Base-by-base conservation (phyloP, 2,329 filamentous ascomycete genomes). In the Xylaria sp. region DNA sequence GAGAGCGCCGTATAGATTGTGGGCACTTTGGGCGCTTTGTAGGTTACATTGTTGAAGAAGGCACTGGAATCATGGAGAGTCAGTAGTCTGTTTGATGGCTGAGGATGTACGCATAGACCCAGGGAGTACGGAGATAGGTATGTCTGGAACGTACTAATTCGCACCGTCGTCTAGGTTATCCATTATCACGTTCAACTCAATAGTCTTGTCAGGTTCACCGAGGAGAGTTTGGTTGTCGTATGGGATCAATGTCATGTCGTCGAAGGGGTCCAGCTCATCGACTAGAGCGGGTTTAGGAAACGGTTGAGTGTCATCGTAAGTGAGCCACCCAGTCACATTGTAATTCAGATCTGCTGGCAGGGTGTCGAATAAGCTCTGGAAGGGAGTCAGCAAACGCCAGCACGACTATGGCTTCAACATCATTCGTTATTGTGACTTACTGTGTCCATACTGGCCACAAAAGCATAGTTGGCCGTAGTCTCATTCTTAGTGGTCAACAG, bases 31-130 rank as follows among this genome's bases (percentile, higher is more conserved):
- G 92, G 93, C 0, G 81, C 65, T 3, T 87, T 86, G 78, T 94
- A 97, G 37, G 92, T 93, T 71, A 93, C 88, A 79, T 92, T 90
- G 83, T 95, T 94, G 82, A 92, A 88, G 80, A 90, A 90, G 69
- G 89, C 90, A 25, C 69, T 74, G 18, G 2, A 25, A 5, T 25
- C 5, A 3, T 28, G 1, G n/a, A 23, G 31, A 10, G 48, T 67
- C 44, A 63, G 60, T 56, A 51, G 48, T 2, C 37, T 37, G 7
- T n/a, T 39, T 25, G n/a, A 18, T 8, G 1, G 3, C 3, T 31
- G 18, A n/a, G 7, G 10, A 9, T n/a, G 55, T 20, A 46, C 31
- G 31, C 9, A 31, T n/a, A 46, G 23, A 3, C 28, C 28, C 28
- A 5, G 13, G 23, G 31, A 18, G 10, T 9, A 46, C 2, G 13